Conservation (phyloP, 257 asterid genomes). For the Rauvolfia tetraphylla region DNA sequence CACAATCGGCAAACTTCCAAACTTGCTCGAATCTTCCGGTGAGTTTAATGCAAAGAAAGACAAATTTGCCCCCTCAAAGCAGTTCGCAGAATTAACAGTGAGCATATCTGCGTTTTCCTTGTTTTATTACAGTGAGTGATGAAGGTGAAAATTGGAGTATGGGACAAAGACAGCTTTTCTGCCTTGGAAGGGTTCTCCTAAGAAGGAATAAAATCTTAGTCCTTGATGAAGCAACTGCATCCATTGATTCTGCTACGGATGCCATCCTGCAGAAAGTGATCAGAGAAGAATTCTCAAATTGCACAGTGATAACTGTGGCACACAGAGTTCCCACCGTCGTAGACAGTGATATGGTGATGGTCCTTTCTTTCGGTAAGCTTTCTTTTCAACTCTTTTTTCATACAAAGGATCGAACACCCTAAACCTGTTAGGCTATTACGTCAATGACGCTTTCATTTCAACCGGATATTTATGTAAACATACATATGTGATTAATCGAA, state of each 20-base stretch:
- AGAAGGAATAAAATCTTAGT: slow-evolving; percentile 59
- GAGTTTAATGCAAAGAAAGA: neutral
- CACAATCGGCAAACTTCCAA: slow-evolving; percentile 53
- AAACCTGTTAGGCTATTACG: no score
- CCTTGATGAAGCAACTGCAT: slow-evolving; percentile 91
- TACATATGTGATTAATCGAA: no score
- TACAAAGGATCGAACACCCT: no score
- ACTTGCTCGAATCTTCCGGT: slow-evolving; percentile 72
- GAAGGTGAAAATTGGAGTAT: slow-evolving; percentile 93
- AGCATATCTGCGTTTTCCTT: no score
- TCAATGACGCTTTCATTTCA: no score
- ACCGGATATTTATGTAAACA: no score
- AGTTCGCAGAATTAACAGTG: neutral
- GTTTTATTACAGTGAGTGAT: slow-evolving; percentile 50
- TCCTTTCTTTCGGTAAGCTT: slow-evolving; percentile 59
- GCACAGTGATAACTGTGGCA: slow-evolving; percentile 73
- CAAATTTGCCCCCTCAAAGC: neutral
- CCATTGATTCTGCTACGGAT: slow-evolving; percentile 80
- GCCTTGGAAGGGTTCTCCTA: slow-evolving; percentile 72
- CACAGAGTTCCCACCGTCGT: slow-evolving; percentile 86
- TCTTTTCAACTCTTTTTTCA: no score
- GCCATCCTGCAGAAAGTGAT: slow-evolving; percentile 64
- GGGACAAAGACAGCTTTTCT: slow-evolving; percentile 90
- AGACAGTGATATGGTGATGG: slow-evolving; percentile 81
- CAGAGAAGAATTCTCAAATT: slow-evolving; percentile 59